Evolutionary conservation across 2,329 filamentous ascomycete genomes (phyloP).

Genomic region (Penicillium capsulatum): DNA sequence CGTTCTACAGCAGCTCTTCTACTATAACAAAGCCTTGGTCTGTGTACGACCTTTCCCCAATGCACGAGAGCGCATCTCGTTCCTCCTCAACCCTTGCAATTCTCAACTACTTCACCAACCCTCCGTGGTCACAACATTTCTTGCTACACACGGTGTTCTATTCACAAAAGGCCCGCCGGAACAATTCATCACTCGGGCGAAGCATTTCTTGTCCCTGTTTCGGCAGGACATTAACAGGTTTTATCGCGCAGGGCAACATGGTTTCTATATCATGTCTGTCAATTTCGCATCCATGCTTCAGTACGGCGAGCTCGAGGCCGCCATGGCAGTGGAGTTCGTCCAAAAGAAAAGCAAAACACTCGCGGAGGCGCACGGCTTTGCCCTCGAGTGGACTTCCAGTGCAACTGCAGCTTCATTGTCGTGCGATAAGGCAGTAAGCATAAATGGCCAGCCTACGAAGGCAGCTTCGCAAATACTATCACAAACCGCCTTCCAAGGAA

Average conservation of each 20-base stretch:
- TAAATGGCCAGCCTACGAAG: too few species aligned
- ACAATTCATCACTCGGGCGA: conserved; percentile 37
- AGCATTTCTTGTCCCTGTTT: conserved; percentile 45
- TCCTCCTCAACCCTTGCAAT: conserved; percentile 52
- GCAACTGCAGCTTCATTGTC: neutral
- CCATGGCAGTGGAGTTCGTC: conserved; percentile 11
- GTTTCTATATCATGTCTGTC: conserved; percentile 52
- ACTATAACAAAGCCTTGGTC: conserved; percentile 56
- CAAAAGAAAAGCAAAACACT: conserved; percentile 15
- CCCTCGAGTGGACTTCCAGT: conserved; percentile 17
- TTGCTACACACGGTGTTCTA: conserved; percentile 52
- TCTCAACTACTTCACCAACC: conserved; percentile 31
- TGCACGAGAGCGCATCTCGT: conserved; percentile 54
- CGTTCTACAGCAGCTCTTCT: conserved; percentile 55
- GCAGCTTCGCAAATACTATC: conserved; percentile 15
- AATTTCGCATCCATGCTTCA: conserved; percentile 55
- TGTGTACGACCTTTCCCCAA: conserved; percentile 54
- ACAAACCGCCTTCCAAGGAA: conserved; percentile 36
- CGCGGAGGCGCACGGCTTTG: conserved; percentile 11
- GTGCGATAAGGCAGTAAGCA: neutral
- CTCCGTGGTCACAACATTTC: conserved; percentile 48
- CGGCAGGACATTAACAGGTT: conserved; percentile 47
- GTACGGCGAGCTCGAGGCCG: conserved; percentile 46
- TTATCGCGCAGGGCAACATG: conserved; percentile 50
- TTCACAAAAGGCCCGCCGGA: conserved; percentile 38